These are phyloP conservation scores for Coemansia sp. DNA, from an alignment of 192 early-diverging fungal species.

Conservation along the genomic window DNA sequence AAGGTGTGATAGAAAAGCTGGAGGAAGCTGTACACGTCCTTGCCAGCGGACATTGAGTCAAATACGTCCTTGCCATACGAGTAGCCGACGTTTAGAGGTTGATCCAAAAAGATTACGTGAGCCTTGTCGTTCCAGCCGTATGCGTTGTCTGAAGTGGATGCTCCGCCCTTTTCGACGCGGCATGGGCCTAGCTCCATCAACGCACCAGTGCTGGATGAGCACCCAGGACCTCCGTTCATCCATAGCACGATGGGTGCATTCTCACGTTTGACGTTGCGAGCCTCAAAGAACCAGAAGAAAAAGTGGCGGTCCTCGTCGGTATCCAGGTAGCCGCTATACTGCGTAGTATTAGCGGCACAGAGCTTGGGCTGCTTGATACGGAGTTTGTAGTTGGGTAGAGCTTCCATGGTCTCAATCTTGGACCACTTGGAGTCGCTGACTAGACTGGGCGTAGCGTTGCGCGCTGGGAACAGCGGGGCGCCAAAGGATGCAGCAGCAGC, in stretches of 20 bases:
- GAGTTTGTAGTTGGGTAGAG: slow-evolving; percentile 73
- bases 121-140: slow-evolving; percentile 92
- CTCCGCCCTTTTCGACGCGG: slow-evolving; percentile 74
- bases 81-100: slow-evolving; percentile 92
- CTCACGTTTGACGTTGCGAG: slow-evolving; percentile 65
- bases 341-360: slow-evolving; percentile 86
- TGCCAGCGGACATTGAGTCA: slow-evolving; percentile 75
- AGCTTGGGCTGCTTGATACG: slow-evolving; percentile 75
- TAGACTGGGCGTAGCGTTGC: slow-evolving; percentile 27
- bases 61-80: slow-evolving; percentile 76
- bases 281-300: slow-evolving; percentile 98
- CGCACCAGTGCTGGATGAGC: slow-evolving; percentile 75
- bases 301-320: slow-evolving; percentile 74
- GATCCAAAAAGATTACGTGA: slow-evolving; percentile 82
- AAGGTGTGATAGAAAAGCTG: slow-evolving; percentile 89
- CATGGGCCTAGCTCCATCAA: slow-evolving; percentile 91
- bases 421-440: slow-evolving; percentile 32
- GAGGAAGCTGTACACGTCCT: slow-evolving; percentile 89
- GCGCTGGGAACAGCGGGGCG: slow-evolving; percentile 10
- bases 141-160: slow-evolving; percentile 65
- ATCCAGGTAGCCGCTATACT: slow-evolving; percentile 84
- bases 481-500: neutral
- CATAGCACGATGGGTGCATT: slow-evolving; percentile 77
- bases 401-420: slow-evolving; percentile 44
- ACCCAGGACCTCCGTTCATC: slow-evolving; percentile 87